Evolutionary conservation across 495 filamentous ascomycete species (phyloP).

Genomic region (Podospora didyma): DNA sequence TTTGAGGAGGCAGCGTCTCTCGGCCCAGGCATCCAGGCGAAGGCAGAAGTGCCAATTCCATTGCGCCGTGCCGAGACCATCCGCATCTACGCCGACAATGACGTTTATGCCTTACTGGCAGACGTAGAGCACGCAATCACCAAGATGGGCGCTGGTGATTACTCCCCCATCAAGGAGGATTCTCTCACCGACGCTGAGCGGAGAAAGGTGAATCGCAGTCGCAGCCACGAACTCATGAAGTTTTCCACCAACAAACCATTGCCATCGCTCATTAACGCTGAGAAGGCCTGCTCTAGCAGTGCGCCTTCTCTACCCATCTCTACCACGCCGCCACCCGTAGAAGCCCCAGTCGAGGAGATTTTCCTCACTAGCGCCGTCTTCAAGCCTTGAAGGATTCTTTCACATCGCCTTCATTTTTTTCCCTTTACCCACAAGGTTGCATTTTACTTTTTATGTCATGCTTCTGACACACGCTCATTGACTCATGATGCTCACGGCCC

Average conservation of each 20-base stretch:
- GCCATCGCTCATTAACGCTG: constrained; percentile 15
- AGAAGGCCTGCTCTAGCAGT: constrained; percentile 23
- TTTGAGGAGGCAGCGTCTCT: constrained; percentile 31
- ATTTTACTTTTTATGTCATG: not conserved
- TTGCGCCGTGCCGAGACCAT: constrained; percentile 55
- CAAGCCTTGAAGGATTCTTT: constrained; percentile 14
- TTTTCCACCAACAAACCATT: constrained; percentile 13
- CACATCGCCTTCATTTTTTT: not conserved
- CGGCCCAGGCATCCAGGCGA: constrained; percentile 3
- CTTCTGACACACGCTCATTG: not conserved
- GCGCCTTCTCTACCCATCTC: constrained; percentile 12
- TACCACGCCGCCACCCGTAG: constrained; percentile 5
- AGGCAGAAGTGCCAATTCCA: constrained; percentile 21
- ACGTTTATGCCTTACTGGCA: constrained; percentile 57
- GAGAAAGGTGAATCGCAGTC: constrained; percentile 31
- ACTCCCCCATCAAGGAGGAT: constrained; percentile 7
- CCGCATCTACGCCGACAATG: constrained; percentile 61
- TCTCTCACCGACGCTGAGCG: constrained; percentile 24
- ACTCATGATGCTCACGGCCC: constrained; percentile 3
- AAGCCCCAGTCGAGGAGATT: constrained; percentile 21
- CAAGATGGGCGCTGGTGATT: constrained; percentile 37
- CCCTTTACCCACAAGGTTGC: not conserved
- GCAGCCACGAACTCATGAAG: constrained; percentile 38
- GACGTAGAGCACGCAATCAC: constrained; percentile 60
- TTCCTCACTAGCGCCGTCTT: constrained; percentile 46